These are phyloP conservation scores for Pichia sp. DNA, from an alignment of 1,139 yeast genomes.

Conservation along the genomic window DNA sequence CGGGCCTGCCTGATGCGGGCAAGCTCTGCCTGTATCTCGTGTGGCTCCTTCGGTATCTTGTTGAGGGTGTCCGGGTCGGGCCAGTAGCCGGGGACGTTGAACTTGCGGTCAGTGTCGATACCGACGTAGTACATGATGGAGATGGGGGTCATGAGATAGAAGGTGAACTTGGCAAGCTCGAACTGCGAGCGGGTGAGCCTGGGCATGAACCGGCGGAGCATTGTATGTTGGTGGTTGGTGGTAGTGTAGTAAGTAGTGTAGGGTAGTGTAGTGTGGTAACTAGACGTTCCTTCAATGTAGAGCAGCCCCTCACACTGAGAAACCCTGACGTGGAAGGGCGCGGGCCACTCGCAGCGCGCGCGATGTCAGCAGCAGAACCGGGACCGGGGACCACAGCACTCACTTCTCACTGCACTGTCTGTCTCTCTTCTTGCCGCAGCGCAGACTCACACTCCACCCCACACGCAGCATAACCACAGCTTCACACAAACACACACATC, in stretches of 20 bases:
- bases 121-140: constrained; percentile 90
- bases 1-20: constrained; percentile 78
- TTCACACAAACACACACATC: no score
- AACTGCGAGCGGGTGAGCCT: constrained; percentile 29
- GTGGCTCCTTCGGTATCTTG: constrained; percentile 87
- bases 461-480: no score
- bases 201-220: constrained; percentile 15
- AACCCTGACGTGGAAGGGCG: no score
- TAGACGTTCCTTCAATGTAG: no score
- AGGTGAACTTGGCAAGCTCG: constrained; percentile 53
- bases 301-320: no score
- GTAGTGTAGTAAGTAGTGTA: neutral
- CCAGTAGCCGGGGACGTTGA: constrained; percentile 94
- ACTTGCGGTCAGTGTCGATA: constrained; percentile 77
- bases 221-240: neutral
- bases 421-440: no score
- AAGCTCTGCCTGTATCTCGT: constrained; percentile 83
- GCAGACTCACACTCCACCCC: no score
- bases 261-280: neutral
- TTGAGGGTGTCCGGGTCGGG: constrained; percentile 91
- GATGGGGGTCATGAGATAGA: constrained; percentile 80
- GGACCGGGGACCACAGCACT: no score
- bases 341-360: no score
- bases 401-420: no score
- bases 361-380: no score